These are phyloP conservation scores for Medicago arabica DNA, from an alignment of 306 rosid genomes.

Conservation along the genomic window DNA sequence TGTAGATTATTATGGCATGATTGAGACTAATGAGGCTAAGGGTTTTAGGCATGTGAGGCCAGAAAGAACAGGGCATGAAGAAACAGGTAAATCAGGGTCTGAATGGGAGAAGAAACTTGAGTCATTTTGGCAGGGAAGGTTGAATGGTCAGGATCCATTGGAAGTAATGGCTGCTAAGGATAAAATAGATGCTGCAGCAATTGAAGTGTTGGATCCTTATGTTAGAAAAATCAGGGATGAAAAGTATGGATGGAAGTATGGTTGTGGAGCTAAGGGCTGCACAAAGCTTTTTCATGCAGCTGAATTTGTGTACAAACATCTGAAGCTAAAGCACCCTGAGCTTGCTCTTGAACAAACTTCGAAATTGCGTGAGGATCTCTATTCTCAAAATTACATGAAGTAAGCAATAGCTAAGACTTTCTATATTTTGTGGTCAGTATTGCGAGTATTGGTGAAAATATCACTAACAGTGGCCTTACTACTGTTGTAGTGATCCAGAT, in stretches of 20 bases:
- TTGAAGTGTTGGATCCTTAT: conserved; percentile 82
- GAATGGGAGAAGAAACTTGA: conserved; percentile 96
- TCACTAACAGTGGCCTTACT: conserved; percentile 48
- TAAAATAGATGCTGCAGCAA: conserved; percentile 91
- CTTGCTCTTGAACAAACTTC: conserved; percentile 81
- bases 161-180: conserved; percentile 97
- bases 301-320: conserved; percentile 95
- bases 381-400: conserved; percentile 95
- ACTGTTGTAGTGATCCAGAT: conserved; percentile 71
- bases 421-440: not conserved
- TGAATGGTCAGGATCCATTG: conserved; percentile 89
- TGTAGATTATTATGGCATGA: conserved; percentile 93
- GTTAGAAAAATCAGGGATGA: conserved; percentile 98
- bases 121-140: conserved; percentile 83
- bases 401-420: conserved; percentile 50
- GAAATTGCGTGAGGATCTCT: conserved; percentile 88
- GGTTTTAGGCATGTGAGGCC: conserved; percentile 92
- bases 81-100: conserved; percentile 60
- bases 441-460: conserved; percentile 29
- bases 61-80: conserved; percentile 58
- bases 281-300: conserved; percentile 98
- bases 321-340: conserved; percentile 91
- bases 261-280: conserved; percentile 99
- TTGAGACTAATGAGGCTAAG: conserved; percentile 82
- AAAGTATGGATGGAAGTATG: conserved; percentile 99